These are phyloP conservation scores for Xylaria sp. DNA, from an alignment of 2,329 filamentous ascomycete species.

Conservation along the genomic window DNA sequence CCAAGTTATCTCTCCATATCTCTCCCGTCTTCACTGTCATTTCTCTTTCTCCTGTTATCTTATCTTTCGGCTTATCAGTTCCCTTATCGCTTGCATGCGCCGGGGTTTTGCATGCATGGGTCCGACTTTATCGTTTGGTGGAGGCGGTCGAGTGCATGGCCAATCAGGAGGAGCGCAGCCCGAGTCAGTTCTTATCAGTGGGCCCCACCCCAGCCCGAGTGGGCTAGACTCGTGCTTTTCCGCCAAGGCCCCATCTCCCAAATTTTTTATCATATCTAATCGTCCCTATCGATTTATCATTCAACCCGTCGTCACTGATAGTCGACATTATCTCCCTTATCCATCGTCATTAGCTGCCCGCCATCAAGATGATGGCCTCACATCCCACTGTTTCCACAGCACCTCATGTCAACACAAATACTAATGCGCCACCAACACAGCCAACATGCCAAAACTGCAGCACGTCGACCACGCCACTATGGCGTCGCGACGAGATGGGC, in stretches of 20 bases:
- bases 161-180: constrained; percentile 9
- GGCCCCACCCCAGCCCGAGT: constrained; percentile 9
- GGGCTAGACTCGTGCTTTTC: constrained; percentile 8
- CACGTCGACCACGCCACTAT: constrained; percentile 92
- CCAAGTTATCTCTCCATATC: no score
- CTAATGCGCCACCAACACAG: constrained; percentile 63
- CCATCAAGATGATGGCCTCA: constrained; percentile 32
- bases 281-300: constrained; percentile 23
- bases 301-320: constrained; percentile 11
- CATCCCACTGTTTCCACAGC: constrained; percentile 32
- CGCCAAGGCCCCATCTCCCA: constrained; percentile 15
- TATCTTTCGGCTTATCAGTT: neutral
- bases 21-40: neutral
- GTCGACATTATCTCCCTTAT: constrained; percentile 17
- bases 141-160: neutral
- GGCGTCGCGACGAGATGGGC: constrained; percentile 94
- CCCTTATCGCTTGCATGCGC: constrained; percentile 2
- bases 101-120: constrained; percentile 1
- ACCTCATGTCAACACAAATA: constrained; percentile 42
- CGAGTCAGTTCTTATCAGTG: constrained; percentile 17
- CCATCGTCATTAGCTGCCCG: constrained; percentile 17
- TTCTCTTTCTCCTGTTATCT: constrained; percentile 8
- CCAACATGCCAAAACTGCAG: constrained; percentile 94
- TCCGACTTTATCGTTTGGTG: neutral
- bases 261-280: constrained; percentile 29